Evolutionary conservation across 495 filamentous ascomycete genomes (phyloP), one percentile per base, ranked within the genome.

Genomic region (Gamarada debralockiae): DNA sequence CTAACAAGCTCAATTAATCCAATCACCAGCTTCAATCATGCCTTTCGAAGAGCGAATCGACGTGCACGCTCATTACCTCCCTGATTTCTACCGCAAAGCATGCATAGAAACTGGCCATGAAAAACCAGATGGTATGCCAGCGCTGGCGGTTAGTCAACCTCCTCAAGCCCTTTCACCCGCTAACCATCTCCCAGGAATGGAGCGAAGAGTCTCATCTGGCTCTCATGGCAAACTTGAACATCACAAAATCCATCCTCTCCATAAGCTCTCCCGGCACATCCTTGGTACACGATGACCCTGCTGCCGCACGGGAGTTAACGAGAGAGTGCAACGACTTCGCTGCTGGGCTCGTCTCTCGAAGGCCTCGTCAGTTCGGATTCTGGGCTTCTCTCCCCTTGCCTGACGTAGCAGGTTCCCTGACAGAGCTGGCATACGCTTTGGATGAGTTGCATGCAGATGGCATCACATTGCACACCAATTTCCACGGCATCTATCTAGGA

Each of bases 401-500:
- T 6, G 67, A 76, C 44, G 61, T 76, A 0, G 60, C 65, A 1
- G 67, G 61, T 1, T 65, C 69, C 10, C 55, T 79, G 2, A 52
- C 56, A 18, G 77, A 79, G 51, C 72, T 79, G 39, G 62, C 68
- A 18, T 60, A 66, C 25, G 70, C 67, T 1, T 48, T 73, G 3
- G 61, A 72, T 29, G 62, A 64, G 14, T 51, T 71, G 12, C 52
- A 65, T 24, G 70, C 70, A n/a, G 72, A 75, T 40, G 76, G 79
- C 25, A 68, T 80, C 37, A 69, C 64, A 14, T 53, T 82, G 27
- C 40, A 74, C 49, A 73, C 78, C 29, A 75, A 74, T 29, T 67
- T 67, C n/a, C 67, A 77, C 37, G 76, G 76, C 10, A 57, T 67
- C 15, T 83, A 82, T 51, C 71, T 78, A 6, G 78, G 78, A 10